These are phyloP conservation scores for Acanthamoeba castellanii DNA, from an alignment of 208 protist genomes.

Conservation along the genomic window DNA sequence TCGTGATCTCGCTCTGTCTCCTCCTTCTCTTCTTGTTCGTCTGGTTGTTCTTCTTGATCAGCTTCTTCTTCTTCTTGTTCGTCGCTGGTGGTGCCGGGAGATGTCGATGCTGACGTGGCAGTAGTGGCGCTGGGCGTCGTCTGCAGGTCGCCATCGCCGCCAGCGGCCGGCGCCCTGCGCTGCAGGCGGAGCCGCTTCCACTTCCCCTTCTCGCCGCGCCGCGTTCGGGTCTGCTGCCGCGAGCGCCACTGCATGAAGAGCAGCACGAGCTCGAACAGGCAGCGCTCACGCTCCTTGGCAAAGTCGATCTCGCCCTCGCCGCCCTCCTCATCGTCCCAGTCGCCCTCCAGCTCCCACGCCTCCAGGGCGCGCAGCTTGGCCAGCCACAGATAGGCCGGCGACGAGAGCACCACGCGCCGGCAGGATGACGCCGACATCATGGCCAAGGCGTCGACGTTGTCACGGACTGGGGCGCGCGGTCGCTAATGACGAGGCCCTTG, in stretches of 20 bases:
- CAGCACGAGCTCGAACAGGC: constrained; percentile 58
- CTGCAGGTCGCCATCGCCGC: neutral
- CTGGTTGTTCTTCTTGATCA: neutral
- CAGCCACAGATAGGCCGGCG: constrained; percentile 50
- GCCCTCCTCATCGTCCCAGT: constrained; percentile 57
- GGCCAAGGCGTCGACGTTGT: no score
- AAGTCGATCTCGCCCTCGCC: constrained; percentile 61
- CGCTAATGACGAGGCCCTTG: constrained; percentile 54
- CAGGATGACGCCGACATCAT: constrained; percentile 7
- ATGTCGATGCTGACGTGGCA: neutral
- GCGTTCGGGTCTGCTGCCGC: constrained; percentile 27
- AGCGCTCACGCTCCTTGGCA: neutral
- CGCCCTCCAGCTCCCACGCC: constrained; percentile 45
- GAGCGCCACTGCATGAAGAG: constrained; percentile 60
- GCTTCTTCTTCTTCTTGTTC: neutral
- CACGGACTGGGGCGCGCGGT: neutral
- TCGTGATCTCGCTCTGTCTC: neutral
- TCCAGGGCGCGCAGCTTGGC: constrained; percentile 21
- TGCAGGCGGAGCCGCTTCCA: constrained; percentile 25
- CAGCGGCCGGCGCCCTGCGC: neutral
- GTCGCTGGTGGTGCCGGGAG: neutral
- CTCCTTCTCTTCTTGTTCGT: neutral
- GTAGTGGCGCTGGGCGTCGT: neutral
- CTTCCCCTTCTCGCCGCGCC: constrained; percentile 6
- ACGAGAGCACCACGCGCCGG: neutral